Percentiles rank a stretch among this genome's conserved stretches.
Evolutionary conservation across 176 grass and related monocot genomes (phyloP).

Genomic region (Raddia guianensis): DNA sequence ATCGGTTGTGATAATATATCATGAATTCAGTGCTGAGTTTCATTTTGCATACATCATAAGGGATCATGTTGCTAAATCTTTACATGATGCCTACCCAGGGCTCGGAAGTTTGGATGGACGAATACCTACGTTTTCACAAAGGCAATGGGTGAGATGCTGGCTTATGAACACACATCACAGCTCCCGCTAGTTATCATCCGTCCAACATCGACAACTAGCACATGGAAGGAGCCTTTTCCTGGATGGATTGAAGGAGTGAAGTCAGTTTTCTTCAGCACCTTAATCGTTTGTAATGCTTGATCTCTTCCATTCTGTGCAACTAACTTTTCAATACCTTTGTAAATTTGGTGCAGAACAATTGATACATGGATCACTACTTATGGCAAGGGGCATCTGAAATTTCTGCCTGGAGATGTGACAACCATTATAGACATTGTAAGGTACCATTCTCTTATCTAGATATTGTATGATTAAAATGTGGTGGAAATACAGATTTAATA

Average conservation of each 20-base stretch:
- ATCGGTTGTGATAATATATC: neutral
- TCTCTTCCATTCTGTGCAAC: neutral
- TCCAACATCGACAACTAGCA: conserved; percentile 30
- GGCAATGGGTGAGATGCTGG: conserved; percentile 45
- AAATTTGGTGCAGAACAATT: conserved; percentile 26
- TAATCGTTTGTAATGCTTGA: neutral
- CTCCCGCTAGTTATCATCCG: conserved; percentile 43
- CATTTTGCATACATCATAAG: conserved; percentile 2
- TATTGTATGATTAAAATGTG: neutral
- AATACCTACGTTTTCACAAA: conserved; percentile 43
- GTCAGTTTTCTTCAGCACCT: conserved; percentile 19
- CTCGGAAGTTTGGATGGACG: conserved; percentile 39
- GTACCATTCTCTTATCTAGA: conserved; percentile 15
- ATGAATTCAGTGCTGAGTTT: neutral
- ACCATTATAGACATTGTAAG: conserved; percentile 32
- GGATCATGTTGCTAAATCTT: neutral
- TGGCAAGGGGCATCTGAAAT: conserved; percentile 24
- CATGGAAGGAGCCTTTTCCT: conserved; percentile 38
- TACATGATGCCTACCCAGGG: conserved; percentile 7
- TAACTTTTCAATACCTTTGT: conserved; percentile 7
- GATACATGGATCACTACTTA: conserved; percentile 26
- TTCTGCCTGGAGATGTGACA: conserved; percentile 31
- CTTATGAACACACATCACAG: neutral
- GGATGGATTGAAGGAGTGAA: conserved; percentile 48
- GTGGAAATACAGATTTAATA: neutral